Conservation (phyloP, 2,329 filamentous ascomycete species). For the Cercospora citrullina region DNA sequence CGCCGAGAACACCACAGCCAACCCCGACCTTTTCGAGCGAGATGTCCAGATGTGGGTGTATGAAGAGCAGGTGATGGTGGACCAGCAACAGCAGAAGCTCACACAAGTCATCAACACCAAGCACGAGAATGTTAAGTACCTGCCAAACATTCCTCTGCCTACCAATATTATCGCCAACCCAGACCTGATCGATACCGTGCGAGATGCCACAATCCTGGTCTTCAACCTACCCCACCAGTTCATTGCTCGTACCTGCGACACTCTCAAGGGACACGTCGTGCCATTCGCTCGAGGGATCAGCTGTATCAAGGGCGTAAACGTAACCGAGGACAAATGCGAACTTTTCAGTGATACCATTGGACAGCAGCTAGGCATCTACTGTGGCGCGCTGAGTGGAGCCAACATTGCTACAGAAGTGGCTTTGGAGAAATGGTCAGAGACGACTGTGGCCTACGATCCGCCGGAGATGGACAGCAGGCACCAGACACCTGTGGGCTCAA, state of each 20-base stretch:
- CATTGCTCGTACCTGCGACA: slow-evolving; percentile 80
- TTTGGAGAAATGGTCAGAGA: slow-evolving; percentile 94
- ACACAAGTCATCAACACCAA: slow-evolving; percentile 85
- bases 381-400: slow-evolving; percentile 89
- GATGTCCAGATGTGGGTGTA: slow-evolving; percentile 99
- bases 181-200: slow-evolving; percentile 75
- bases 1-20: slow-evolving; percentile 80
- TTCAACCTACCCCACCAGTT: slow-evolving; percentile 98
- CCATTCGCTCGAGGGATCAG: slow-evolving; percentile 92
- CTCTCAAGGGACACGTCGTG: slow-evolving; percentile 82
- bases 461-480: slow-evolving; percentile 82
- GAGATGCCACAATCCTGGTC: slow-evolving; percentile 81
- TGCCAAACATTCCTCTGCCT: slow-evolving; percentile 82
- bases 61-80: slow-evolving; percentile 81
- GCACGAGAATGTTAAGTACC: slow-evolving; percentile 98
- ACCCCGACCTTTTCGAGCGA: slow-evolving; percentile 79
- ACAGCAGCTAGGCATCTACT: slow-evolving; percentile 89
- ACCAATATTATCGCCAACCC: slow-evolving; percentile 82
- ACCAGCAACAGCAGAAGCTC: slow-evolving; percentile 81
- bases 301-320: slow-evolving; percentile 97
- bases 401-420: slow-evolving; percentile 97
- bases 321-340: slow-evolving; percentile 79
- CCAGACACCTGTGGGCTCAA: slow-evolving; percentile 60
- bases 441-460: slow-evolving; percentile 93
- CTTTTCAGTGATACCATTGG: slow-evolving; percentile 96